Percentiles rank a stretch among this genome's conserved stretches.
Evolutionary conservation across 106 monocot genomes (phyloP).

Genomic region (Agapanthus africanus): DNA sequence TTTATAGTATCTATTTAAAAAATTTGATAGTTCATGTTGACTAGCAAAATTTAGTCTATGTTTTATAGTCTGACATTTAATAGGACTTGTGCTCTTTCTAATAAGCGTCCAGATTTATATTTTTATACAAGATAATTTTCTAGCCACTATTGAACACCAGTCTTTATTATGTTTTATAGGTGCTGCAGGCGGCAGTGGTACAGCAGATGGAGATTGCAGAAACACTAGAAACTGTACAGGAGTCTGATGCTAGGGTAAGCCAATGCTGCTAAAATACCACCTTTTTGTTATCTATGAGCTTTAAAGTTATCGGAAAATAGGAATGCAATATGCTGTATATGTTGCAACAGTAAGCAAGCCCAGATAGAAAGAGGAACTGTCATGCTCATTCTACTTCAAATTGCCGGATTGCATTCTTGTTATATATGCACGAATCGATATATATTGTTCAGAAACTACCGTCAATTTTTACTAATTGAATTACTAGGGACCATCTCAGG

Average conservation of each 20-base stretch:
- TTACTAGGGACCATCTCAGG: too few relatives aligned
- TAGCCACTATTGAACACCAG: background rate
- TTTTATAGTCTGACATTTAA: too few relatives aligned
- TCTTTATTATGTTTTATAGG: slow-evolving; percentile 21
- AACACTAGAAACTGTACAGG: slow-evolving; percentile 43
- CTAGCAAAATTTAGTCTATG: too few relatives aligned
- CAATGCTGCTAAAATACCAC: background rate
- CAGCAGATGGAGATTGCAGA: slow-evolving; percentile 62
- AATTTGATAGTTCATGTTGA: background rate
- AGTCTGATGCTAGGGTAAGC: slow-evolving; percentile 36
- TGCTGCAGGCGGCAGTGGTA: slow-evolving; percentile 53
- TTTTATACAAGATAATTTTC: background rate
- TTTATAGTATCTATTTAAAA: background rate
- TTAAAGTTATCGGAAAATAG: background rate
- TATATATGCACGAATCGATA: too few relatives aligned
- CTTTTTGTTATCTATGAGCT: background rate
- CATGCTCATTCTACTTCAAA: background rate
- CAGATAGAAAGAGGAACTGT: background rate
- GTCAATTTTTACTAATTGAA: too few relatives aligned
- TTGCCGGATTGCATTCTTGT: too few relatives aligned
- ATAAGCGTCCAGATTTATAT: background rate
- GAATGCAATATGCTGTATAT: background rate
- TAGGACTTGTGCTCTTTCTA: too few relatives aligned
- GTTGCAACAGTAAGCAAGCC: background rate
- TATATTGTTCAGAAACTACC: too few relatives aligned